Conservation (phyloP, 345 rosid genomes). For the Syzygium jambos region DNA sequence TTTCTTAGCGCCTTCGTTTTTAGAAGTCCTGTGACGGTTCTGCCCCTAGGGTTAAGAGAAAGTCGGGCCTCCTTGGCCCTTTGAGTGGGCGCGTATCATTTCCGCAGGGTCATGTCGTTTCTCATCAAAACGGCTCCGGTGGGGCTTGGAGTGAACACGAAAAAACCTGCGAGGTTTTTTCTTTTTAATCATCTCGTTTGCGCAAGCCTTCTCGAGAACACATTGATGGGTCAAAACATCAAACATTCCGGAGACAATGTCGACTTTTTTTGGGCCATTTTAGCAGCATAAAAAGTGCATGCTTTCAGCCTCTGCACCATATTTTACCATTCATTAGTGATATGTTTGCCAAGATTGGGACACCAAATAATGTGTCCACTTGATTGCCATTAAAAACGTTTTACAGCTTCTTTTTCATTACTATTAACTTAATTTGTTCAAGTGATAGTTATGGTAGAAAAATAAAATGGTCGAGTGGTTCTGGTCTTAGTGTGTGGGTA, state of each 20-base stretch:
- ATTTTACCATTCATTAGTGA: neutral
- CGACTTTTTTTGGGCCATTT: neutral
- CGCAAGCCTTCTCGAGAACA: neutral
- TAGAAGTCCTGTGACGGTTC: neutral
- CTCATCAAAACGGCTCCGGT: neutral
- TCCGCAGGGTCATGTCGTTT: neutral
- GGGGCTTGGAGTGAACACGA: neutral
- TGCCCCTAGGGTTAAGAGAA: conserved; percentile 1
- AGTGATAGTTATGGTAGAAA: neutral
- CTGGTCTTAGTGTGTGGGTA: neutral
- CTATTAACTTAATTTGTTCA: neutral
- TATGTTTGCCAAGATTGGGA: neutral
- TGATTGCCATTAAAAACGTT: neutral
- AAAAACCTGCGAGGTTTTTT: neutral
- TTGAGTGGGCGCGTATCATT: neutral
- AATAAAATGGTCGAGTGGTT: neutral
- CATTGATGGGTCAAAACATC: neutral
- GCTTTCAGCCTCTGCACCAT: neutral
- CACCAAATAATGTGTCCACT: neutral
- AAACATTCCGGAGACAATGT: neutral
- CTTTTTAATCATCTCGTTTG: neutral
- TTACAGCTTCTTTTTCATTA: neutral
- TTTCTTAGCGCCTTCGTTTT: conserved; percentile 2
- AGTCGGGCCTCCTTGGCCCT: neutral
- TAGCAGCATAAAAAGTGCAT: neutral